Conservation (phyloP, 306 rosid species). For the Boehmeria nivea region DNA sequence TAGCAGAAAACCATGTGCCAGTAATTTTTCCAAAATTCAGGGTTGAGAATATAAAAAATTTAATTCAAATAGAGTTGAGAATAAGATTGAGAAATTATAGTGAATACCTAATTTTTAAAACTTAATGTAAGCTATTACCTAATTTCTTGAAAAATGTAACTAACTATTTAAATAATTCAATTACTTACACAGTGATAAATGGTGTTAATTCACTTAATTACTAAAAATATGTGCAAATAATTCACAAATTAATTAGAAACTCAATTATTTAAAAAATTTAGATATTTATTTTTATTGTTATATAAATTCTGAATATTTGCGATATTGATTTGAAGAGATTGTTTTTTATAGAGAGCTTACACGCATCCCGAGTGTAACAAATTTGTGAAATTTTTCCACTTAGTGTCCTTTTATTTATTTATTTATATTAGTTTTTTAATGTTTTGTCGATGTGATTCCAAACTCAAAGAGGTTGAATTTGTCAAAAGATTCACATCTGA, state of each 20-base stretch:
- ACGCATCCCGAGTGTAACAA: slow-evolving; percentile 17
- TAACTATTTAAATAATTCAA: too few relatives aligned
- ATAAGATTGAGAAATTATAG: too few relatives aligned
- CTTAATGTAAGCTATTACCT: too few relatives aligned
- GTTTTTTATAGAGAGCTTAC: background rate
- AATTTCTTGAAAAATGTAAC: too few relatives aligned
- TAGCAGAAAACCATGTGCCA: background rate
- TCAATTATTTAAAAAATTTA: too few relatives aligned
- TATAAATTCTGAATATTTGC: slow-evolving; percentile 16
- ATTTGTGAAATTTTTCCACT: slow-evolving; percentile 1
- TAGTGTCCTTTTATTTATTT: background rate
- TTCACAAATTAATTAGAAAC: too few relatives aligned
- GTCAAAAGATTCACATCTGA: slow-evolving; percentile 11
- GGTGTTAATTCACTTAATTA: too few relatives aligned
- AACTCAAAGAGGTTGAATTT: background rate
- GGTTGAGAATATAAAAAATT: background rate
- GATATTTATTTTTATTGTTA: too few relatives aligned
- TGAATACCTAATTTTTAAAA: too few relatives aligned
- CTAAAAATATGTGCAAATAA: too few relatives aligned
- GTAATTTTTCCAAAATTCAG: background rate
- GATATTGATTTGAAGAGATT: slow-evolving; percentile 23
- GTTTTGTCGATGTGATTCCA: slow-evolving; percentile 20
- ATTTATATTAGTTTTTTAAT: background rate
- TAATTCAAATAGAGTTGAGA: background rate
- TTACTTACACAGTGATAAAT: too few relatives aligned